Conservation (phyloP, 2,329 filamentous ascomycete species). For the Teratosphaeria destructans region DNA sequence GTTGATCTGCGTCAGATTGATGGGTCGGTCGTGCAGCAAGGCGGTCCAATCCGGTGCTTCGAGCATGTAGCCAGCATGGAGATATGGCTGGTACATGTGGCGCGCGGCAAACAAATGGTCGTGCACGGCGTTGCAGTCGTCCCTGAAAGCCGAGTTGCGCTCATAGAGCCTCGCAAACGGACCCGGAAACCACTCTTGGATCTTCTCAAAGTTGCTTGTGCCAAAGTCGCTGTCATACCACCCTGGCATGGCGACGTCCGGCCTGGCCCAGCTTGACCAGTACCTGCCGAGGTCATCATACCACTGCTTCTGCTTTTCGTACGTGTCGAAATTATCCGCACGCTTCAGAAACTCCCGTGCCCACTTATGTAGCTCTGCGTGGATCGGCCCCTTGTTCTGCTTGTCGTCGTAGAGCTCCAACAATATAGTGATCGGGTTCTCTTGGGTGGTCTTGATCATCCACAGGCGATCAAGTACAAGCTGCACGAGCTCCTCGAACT, state of each 20-base stretch:
- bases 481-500: conserved; percentile 28
- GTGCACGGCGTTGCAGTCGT: conserved; percentile 10
- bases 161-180: conserved; percentile 9
- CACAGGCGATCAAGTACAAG: conserved; percentile 27
- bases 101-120: neutral
- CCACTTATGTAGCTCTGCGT: conserved; percentile 19
- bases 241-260: neutral
- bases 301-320: neutral
- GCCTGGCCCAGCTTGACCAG: neutral
- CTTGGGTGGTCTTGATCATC: conserved; percentile 19
- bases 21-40: neutral
- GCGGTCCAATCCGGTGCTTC: neutral
- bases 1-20: neutral
- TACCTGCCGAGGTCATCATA: neutral
- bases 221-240: neutral
- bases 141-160: conserved; percentile 8
- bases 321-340: neutral
- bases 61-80: neutral
- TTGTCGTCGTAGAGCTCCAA: conserved; percentile 24
- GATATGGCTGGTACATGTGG: neutral
- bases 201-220: conserved; percentile 11
- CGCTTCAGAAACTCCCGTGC: conserved; percentile 13
- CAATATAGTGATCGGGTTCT: conserved; percentile 29
- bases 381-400: conserved; percentile 7
- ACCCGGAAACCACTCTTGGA: conserved; percentile 2